phyloP scores from a whole-genome alignment of 2,329 filamentous ascomycete genomes.

The Colletotrichum lentis region DNA sequence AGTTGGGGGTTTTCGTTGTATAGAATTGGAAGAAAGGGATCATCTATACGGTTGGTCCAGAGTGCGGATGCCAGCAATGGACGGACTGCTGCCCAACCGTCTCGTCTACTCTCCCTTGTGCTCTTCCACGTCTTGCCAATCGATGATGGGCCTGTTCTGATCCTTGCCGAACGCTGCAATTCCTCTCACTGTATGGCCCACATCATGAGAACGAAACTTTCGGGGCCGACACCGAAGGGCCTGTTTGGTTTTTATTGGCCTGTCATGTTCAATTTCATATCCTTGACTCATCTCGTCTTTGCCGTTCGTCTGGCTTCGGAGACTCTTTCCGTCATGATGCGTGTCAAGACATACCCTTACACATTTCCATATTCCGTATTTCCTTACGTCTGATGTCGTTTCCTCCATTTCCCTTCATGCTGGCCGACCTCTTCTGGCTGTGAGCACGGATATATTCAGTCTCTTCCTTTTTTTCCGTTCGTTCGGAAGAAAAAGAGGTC shows the following conservation, averaged over 20 bases:
- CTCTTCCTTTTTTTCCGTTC: not conserved
- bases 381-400: constrained; percentile 10
- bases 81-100: not conserved
- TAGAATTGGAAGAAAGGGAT: constrained; percentile 2
- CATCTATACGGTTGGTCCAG: not conserved
- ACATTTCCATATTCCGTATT: constrained; percentile 25
- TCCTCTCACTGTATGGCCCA: not conserved
- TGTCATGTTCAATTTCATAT: constrained; percentile 33
- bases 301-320: not conserved
- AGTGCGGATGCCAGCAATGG: not conserved
- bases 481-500: not conserved
- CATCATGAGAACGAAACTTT: not conserved
- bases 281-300: constrained; percentile 29
- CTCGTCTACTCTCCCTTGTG: not conserved
- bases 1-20: constrained; percentile 9
- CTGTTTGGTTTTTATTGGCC: not conserved
- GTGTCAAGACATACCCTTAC: constrained; percentile 30
- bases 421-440: not conserved
- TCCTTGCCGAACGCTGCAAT: no score
- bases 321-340: constrained; percentile 14
- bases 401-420: constrained; percentile 4
- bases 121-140: no score
- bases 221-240: not conserved
- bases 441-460: not conserved
- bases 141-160: not conserved